Evolutionary conservation across 2,329 filamentous ascomycete genomes (phyloP), one percentile per base, ranked within the genome.

Genomic region (Exserohilum rostratum): DNA sequence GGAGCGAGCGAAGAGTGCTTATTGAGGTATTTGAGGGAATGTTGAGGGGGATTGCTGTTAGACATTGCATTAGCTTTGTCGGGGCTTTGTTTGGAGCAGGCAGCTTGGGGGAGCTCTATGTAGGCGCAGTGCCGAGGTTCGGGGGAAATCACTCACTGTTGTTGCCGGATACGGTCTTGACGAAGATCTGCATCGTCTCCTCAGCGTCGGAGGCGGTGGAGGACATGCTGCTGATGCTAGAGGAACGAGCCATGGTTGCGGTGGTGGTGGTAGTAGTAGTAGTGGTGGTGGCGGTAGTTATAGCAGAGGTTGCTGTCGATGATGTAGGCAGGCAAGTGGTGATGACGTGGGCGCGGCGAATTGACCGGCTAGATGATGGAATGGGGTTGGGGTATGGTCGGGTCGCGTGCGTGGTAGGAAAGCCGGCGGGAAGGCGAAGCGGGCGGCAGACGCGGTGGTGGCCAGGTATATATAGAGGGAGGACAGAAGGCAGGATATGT

Each of bases 121-220:
- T 44, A 50, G 33, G 46, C 48, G 40, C 31, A 37, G 44, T 46
- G 54, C 47, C 61, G 50, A 59, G 15, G 27, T 10, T 5, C 30
- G 48, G 46, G 35, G 33, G 34, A 34, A 76, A 83, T 72, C 2
- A 50, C 54, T 42, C 77, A 86, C 84, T 86, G 71, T 58, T 65
- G 33, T 81, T 79, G 62, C 83, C 84, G 31, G 81, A 78, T 45
- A 85, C 75, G 67, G 81, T 82, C 76, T 85, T 85, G 72, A 86
- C 80, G 74, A 86, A 86, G 73, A 87, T 83, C 69, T 84, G 82
- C 76, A 85, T 85, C 34, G 78, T 84, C 46, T 82, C 78, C 49
- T 80, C 78, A 44, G 74, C 67, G 53, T 83, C 79, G 42, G 73
- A 74, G 56, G 70, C 70, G 44, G 69, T 62, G 30, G 76, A 77